phyloP scores from a whole-genome alignment of 768 basidiomycete species.

The Dioszegia hungarica region DNA sequence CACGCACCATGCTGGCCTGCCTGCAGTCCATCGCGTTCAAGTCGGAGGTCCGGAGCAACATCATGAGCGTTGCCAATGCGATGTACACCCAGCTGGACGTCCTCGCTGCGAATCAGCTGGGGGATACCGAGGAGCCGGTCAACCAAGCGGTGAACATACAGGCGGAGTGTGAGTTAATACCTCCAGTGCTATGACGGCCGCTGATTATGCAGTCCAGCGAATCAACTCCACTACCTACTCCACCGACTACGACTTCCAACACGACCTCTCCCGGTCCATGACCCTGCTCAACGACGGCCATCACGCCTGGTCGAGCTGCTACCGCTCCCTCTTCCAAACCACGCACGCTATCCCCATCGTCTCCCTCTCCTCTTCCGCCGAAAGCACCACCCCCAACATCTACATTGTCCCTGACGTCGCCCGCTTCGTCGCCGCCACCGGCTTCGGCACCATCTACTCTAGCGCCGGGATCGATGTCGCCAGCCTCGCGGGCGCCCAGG shows the following conservation, averaged over 20 bases:
- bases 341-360: slow-evolving; percentile 17
- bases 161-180: slow-evolving; percentile 7
- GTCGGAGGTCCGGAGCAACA: slow-evolving; percentile 8
- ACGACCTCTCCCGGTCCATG: slow-evolving; percentile 13
- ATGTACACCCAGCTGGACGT: slow-evolving; percentile 17
- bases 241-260: slow-evolving; percentile 24
- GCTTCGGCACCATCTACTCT: background rate
- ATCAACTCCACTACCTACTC: slow-evolving; percentile 14
- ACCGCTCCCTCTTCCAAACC: slow-evolving; percentile 13
- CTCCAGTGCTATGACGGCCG: background rate
- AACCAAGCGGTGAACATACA: slow-evolving; percentile 12
- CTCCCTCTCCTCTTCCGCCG: slow-evolving; percentile 8
- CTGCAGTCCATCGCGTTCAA: slow-evolving; percentile 15
- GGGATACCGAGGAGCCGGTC: slow-evolving; percentile 4
- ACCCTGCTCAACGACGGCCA: slow-evolving; percentile 22
- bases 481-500: slow-evolving; percentile 12
- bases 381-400: slow-evolving; percentile 2
- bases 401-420: slow-evolving; percentile 21
- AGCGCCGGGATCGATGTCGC: slow-evolving; percentile 6
- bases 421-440: background rate
- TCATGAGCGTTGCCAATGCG: slow-evolving; percentile 11
- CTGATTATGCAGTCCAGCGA: slow-evolving; percentile 9
- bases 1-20: slow-evolving; percentile 8
- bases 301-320: slow-evolving; percentile 18
- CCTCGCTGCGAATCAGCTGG: slow-evolving; percentile 16